These are phyloP conservation scores for Calonectria pteridis DNA, from an alignment of 2,329 filamentous ascomycete genomes.

Conservation along the genomic window DNA sequence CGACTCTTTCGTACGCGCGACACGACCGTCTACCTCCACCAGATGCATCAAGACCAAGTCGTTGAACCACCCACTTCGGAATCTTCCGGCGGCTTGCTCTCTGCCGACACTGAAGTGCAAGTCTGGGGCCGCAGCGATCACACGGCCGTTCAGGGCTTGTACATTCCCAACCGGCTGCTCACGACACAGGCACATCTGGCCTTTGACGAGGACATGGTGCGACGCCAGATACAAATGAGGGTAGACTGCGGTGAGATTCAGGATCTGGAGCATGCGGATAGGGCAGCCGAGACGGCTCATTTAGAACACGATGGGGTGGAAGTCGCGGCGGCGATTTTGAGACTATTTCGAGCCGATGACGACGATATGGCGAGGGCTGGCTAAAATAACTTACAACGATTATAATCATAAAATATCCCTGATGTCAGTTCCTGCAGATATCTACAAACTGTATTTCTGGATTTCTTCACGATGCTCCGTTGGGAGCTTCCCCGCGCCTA, in stretches of 20 bases:
- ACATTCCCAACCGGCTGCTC: conserved; percentile 72
- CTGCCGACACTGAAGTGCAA: conserved; percentile 56
- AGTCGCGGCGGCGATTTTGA: conserved; percentile 76
- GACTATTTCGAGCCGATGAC: conserved; percentile 64
- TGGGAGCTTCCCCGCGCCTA: no score
- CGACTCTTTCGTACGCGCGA: conserved; percentile 73
- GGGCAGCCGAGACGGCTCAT: conserved; percentile 71
- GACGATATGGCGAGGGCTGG: conserved; percentile 49
- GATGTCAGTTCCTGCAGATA: neutral
- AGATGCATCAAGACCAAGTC: conserved; percentile 86
- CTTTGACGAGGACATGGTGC: conserved; percentile 77
- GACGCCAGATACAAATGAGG: conserved; percentile 71
- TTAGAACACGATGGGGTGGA: conserved; percentile 78
- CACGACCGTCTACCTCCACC: conserved; percentile 70
- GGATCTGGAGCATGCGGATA: conserved; percentile 70
- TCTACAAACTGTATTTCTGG: neutral
- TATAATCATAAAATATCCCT: no score
- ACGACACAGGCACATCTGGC: conserved; percentile 86
- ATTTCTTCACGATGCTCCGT: neutral
- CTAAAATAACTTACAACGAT: no score
- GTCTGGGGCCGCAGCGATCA: conserved; percentile 73
- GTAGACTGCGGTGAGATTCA: conserved; percentile 72
- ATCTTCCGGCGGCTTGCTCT: conserved; percentile 56
- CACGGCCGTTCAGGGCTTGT: conserved; percentile 82
- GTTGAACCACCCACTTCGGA: conserved; percentile 67